Conservation (phyloP, 1,284 basidiomycete species). For the Irpex sp. region DNA sequence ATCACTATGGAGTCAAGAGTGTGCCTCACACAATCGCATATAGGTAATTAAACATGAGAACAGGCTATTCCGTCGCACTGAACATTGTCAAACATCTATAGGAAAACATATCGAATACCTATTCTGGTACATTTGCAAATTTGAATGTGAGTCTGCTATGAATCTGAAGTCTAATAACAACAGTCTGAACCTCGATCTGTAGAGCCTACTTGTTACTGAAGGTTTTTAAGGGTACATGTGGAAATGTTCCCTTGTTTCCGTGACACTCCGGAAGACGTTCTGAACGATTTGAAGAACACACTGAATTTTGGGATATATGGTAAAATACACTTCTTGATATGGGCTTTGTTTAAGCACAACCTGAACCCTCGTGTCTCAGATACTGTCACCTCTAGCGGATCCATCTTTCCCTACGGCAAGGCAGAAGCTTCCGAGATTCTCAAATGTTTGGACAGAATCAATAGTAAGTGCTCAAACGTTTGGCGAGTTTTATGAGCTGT, state of each 20-base stretch:
- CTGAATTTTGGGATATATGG: neutral
- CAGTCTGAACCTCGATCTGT: neutral
- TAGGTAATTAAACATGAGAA: too few relatives aligned
- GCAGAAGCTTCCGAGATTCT: neutral
- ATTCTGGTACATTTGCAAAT: conserved; percentile 6
- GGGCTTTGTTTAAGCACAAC: neutral
- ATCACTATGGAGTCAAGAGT: too few relatives aligned
- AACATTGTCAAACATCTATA: too few relatives aligned
- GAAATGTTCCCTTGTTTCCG: conserved; percentile 3
- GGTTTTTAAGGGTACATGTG: neutral
- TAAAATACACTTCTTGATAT: neutral
- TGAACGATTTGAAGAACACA: neutral
- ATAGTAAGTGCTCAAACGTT: conserved; percentile 1
- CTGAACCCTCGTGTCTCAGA: neutral
- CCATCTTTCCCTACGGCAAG: conserved; percentile 1
- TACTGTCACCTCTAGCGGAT: neutral
- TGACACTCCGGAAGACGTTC: neutral
- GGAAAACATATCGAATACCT: conserved; percentile 1
- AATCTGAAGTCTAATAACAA: neutral
- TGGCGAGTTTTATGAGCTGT: too few relatives aligned
- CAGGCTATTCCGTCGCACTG: too few relatives aligned
- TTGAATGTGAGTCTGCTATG: neutral
- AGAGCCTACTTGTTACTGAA: neutral
- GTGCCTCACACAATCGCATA: too few relatives aligned
- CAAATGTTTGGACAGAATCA: neutral